A percentile compares a stretch with the other conserved stretches of the same genome.
These are phyloP conservation scores for Venturia effusa DNA, from an alignment of 2,329 filamentous ascomycete genomes.

Conservation along the genomic window DNA sequence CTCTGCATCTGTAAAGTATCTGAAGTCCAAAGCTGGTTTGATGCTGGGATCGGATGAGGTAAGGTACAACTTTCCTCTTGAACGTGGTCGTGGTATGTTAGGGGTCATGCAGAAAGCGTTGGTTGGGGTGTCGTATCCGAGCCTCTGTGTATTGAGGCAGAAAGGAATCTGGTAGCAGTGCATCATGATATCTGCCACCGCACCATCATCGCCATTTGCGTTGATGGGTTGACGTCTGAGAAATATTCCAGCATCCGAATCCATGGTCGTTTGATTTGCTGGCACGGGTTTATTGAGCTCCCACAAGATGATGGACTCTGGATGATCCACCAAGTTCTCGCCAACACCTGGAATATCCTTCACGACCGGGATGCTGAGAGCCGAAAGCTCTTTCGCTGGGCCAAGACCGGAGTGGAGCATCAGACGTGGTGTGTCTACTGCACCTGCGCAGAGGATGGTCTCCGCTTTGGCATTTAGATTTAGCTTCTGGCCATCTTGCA, in stretches of 20 bases:
- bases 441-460: slow-evolving; percentile 70
- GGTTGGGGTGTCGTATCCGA: slow-evolving; percentile 61
- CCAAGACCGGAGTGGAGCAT: slow-evolving; percentile 43
- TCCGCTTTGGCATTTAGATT: slow-evolving; percentile 55
- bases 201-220: slow-evolving; percentile 57
- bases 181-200: slow-evolving; percentile 85
- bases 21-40: slow-evolving; percentile 78
- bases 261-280: slow-evolving; percentile 76
- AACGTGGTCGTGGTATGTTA: slow-evolving; percentile 76
- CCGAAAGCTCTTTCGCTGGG: slow-evolving; percentile 35
- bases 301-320: slow-evolving; percentile 59
- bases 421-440: slow-evolving; percentile 67
- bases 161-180: slow-evolving; percentile 96
- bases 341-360: slow-evolving; percentile 51
- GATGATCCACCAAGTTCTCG: slow-evolving; percentile 55
- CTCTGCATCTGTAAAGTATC: slow-evolving; percentile 79
- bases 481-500: slow-evolving; percentile 48
- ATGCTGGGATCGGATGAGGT: slow-evolving; percentile 63
- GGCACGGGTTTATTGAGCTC: slow-evolving; percentile 72
- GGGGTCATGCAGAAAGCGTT: slow-evolving; percentile 91
- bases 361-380: slow-evolving; percentile 42
- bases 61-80: slow-evolving; percentile 66
- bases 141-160: slow-evolving; percentile 65
- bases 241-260: slow-evolving; percentile 83
- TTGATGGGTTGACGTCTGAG: slow-evolving; percentile 65